Conservation (phyloP, 495 filamentous ascomycete species). For the Recurvomyces mirabilis region DNA sequence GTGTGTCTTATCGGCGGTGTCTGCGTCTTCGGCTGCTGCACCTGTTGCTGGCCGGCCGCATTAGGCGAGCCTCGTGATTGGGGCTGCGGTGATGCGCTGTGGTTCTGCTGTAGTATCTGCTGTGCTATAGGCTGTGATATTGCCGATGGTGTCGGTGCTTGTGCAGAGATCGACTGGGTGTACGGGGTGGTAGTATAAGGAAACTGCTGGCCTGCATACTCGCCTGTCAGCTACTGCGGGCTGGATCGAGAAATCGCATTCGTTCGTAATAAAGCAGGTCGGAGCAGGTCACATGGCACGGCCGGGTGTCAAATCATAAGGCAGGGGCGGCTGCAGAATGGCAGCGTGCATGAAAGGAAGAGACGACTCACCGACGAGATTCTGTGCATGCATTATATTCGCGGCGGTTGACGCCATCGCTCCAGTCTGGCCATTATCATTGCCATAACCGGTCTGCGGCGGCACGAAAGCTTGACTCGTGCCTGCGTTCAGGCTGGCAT, state of each 20-base stretch:
- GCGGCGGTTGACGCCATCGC: constrained; percentile 7
- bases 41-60: constrained; percentile 10
- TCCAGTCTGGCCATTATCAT: constrained; percentile 4
- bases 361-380: constrained; percentile 7
- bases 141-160: constrained; percentile 22
- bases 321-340: neutral
- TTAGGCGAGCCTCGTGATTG: constrained; percentile 14
- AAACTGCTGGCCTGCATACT: constrained; percentile 12
- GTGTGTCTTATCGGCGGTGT: constrained; percentile 15
- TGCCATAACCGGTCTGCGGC: neutral
- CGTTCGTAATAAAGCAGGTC: too few relatives aligned
- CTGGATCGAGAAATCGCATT: too few relatives aligned
- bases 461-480: constrained; percentile 6
- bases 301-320: neutral
- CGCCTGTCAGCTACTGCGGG: constrained; percentile 5
- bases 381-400: too few relatives aligned
- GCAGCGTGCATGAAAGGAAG: neutral
- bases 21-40: constrained; percentile 12
- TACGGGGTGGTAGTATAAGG: constrained; percentile 26
- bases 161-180: constrained; percentile 22
- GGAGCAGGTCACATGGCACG: too few relatives aligned
- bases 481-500: neutral
- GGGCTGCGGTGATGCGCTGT: constrained; percentile 4
- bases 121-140: constrained; percentile 1
- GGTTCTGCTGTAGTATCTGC: constrained; percentile 2